Conservation (phyloP, 2,329 filamentous ascomycete species). For the Endocalyx cinctus region DNA sequence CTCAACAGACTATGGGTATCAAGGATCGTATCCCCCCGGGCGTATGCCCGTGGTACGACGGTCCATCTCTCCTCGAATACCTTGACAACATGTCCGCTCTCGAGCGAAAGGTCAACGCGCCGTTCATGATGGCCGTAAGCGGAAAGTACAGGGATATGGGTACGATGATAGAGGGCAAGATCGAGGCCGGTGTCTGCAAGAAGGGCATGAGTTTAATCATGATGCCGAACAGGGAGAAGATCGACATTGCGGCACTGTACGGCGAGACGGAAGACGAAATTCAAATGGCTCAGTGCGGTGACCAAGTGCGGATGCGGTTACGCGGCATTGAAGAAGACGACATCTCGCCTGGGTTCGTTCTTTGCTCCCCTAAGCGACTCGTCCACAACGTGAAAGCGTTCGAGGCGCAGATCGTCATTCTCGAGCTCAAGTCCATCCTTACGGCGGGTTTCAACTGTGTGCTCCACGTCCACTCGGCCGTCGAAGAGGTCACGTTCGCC, state of each 20-base stretch:
- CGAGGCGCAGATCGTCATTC: slow-evolving; percentile 92
- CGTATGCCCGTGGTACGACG: slow-evolving; percentile 76
- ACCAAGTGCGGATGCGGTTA: slow-evolving; percentile 88
- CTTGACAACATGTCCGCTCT: slow-evolving; percentile 90
- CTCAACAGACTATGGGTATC: slow-evolving; percentile 80
- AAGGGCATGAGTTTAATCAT: slow-evolving; percentile 82
- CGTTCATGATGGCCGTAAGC: slow-evolving; percentile 98
- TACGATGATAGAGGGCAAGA: slow-evolving; percentile 95
- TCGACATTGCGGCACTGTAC: slow-evolving; percentile 81
- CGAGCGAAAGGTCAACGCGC: slow-evolving; percentile 93
- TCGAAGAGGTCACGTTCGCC: slow-evolving; percentile 93
- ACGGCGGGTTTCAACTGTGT: slow-evolving; percentile 97
- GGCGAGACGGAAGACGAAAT: slow-evolving; percentile 97
- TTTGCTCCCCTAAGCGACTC: slow-evolving; percentile 89
- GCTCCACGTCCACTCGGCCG: slow-evolving; percentile 92
- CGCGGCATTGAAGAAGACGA: slow-evolving; percentile 97
- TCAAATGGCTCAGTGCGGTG: slow-evolving; percentile 75
- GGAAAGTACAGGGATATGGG: slow-evolving; percentile 97
- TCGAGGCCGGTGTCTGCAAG: slow-evolving; percentile 90
- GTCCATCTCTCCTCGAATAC: slow-evolving; percentile 89
- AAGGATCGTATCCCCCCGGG: slow-evolving; percentile 80
- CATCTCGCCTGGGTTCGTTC: slow-evolving; percentile 88
- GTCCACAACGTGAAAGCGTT: slow-evolving; percentile 88
- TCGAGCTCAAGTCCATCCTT: slow-evolving; percentile 92
- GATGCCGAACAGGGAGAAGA: slow-evolving; percentile 88